Conservation (phyloP, 2,329 filamentous ascomycete genomes). For the Monilinia fructicola region DNA sequence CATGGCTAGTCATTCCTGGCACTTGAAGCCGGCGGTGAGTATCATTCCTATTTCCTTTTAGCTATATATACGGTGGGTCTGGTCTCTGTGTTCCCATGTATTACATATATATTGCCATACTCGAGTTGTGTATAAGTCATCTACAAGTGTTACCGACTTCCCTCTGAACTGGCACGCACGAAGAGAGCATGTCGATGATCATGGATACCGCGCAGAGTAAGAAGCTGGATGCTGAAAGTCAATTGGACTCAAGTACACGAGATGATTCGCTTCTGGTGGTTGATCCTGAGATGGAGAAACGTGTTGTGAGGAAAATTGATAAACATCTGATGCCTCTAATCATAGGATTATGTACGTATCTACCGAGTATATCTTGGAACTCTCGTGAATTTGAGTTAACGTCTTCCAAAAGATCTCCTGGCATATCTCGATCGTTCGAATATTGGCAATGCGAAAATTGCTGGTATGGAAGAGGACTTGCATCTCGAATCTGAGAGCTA, state of each 20-base stretch:
- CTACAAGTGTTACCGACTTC: not conserved
- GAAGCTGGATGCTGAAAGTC: constrained; percentile 6
- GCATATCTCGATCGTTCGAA: constrained; percentile 52
- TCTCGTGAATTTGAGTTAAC: not conserved
- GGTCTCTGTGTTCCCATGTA: not conserved
- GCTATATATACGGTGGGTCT: not conserved
- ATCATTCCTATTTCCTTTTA: not conserved
- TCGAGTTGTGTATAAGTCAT: not conserved
- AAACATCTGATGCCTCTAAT: constrained; percentile 50
- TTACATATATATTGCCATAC: constrained; percentile 3
- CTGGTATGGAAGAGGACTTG: constrained; percentile 54
- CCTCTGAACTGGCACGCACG: not conserved
- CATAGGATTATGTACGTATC: constrained; percentile 28
- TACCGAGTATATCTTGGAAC: not conserved
- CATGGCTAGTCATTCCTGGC: not conserved
- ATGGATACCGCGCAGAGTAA: not conserved
- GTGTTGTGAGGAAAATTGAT: constrained; percentile 60
- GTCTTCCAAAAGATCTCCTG: constrained; percentile 44
- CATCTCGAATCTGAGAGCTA: constrained; percentile 46
- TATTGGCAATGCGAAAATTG: constrained; percentile 54
- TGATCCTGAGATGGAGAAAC: constrained; percentile 43
- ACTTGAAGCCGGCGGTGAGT: not conserved
- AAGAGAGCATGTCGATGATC: not conserved
- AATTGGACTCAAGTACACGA: not conserved
- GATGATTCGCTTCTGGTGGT: not conserved